A percentile compares a stretch with the other conserved stretches of the same genome.
phyloP scores from a whole-genome alignment of 352 stramenopile species.

The Globisporangium paroecandrum region DNA sequence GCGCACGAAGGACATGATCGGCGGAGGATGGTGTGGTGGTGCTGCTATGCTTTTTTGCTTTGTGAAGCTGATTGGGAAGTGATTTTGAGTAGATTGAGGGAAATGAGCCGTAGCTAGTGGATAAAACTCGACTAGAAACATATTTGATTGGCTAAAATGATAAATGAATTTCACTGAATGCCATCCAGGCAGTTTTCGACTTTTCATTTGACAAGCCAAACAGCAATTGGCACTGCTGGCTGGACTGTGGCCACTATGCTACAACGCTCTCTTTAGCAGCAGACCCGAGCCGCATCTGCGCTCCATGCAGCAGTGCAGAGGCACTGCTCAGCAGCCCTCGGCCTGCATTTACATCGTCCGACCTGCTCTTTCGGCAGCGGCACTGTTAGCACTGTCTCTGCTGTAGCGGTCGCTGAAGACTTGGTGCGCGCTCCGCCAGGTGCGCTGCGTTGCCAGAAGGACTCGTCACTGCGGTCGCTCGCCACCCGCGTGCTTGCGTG shows the following conservation, averaged over 20 bases:
- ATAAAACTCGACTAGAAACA: not conserved
- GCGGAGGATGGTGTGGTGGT: not conserved
- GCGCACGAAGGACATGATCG: conserved; percentile 17
- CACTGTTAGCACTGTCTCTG: not conserved
- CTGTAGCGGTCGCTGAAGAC: not conserved
- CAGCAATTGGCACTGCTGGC: not conserved
- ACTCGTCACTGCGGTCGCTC: not conserved
- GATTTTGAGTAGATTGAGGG: not conserved
- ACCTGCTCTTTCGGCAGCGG: not conserved
- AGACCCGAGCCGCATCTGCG: not conserved
- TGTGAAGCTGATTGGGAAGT: not conserved
- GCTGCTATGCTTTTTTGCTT: not conserved
- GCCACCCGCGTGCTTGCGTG: not conserved
- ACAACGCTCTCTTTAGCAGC: not conserved
- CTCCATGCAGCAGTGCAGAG: not conserved
- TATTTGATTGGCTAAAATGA: not conserved
- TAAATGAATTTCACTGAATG: not conserved
- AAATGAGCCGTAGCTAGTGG: not conserved
- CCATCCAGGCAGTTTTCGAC: not conserved
- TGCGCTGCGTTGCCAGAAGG: not conserved
- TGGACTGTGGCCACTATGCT: not conserved
- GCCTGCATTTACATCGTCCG: not conserved
- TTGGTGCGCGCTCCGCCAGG: not conserved
- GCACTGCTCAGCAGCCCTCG: not conserved
- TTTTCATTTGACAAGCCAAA: not conserved